Conservation (phyloP, 305 asterid species). For the Salvia sclarea region DNA sequence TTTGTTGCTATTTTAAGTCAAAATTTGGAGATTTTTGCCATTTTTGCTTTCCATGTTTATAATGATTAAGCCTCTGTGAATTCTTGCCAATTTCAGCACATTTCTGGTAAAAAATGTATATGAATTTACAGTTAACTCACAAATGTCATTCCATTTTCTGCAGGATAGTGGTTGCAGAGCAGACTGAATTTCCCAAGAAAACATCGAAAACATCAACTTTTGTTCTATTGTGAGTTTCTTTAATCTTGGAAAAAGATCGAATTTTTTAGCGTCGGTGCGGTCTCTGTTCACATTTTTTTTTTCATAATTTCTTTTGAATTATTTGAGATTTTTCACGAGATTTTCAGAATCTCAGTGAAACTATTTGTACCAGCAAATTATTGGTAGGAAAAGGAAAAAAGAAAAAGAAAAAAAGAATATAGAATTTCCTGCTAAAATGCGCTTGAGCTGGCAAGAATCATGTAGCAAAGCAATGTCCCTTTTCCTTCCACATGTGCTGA, state of each 20-base stretch:
- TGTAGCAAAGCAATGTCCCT: constrained; percentile 25
- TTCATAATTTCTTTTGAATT: neutral
- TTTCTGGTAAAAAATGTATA: constrained; percentile 6
- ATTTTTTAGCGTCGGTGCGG: constrained; percentile 43
- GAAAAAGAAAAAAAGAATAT: constrained; percentile 30
- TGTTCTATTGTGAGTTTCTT: constrained; percentile 20
- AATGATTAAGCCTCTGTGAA: neutral
- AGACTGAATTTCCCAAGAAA: neutral
- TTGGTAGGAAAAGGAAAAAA: no score
- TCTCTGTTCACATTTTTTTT: constrained; percentile 23
- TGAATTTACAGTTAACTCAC: constrained; percentile 8
- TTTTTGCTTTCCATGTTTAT: neutral
- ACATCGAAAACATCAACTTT: constrained; percentile 23
- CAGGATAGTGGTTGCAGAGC: constrained; percentile 25
- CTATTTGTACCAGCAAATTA: constrained; percentile 9
- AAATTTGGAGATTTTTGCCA: constrained; percentile 6
- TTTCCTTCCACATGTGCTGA: constrained; percentile 24
- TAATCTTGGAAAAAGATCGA: neutral
- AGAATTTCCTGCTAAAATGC: constrained; percentile 33
- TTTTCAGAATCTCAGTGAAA: constrained; percentile 22
- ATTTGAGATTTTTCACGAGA: constrained; percentile 5
- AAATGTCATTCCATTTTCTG: constrained; percentile 23
- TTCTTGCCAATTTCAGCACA: neutral
- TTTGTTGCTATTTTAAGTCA: constrained; percentile 5
- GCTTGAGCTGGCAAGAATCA: constrained; percentile 43